Percentiles rank a stretch among this genome's conserved stretches.
phyloP scores from a whole-genome alignment of 2,329 filamentous ascomycete genomes.

The Karstenula rhodostoma region DNA sequence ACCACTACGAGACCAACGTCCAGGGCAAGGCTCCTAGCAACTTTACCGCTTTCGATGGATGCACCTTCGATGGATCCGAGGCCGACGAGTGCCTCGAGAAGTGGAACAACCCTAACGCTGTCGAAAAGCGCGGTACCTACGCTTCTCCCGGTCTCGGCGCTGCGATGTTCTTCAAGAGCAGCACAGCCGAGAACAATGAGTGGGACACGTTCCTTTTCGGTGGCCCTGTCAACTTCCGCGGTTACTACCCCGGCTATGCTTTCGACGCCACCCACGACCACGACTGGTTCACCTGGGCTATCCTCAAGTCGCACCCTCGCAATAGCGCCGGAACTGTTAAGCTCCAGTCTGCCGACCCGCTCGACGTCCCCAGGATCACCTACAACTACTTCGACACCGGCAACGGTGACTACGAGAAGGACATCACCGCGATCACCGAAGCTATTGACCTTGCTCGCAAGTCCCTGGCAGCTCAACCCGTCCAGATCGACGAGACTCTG shows the following conservation, averaged over 20 bases:
- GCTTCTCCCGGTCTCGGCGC: conserved; percentile 62
- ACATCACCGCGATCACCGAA: conserved; percentile 63
- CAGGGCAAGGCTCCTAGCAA: conserved; percentile 29
- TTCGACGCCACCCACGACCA: conserved; percentile 60
- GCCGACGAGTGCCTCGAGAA: conserved; percentile 61
- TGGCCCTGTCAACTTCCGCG: conserved; percentile 62
- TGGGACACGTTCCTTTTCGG: conserved; percentile 66
- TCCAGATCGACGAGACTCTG: conserved; percentile 54
- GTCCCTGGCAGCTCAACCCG: conserved; percentile 37
- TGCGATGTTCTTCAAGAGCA: conserved; percentile 55
- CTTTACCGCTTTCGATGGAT: conserved; percentile 45
- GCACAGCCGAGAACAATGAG: conserved; percentile 55
- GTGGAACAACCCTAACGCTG: conserved; percentile 48
- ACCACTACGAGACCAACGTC: conserved; percentile 60
- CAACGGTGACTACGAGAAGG: conserved; percentile 68
- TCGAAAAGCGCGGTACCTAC: conserved; percentile 65
- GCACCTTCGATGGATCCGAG: conserved; percentile 48
- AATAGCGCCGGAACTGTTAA: conserved; percentile 69
- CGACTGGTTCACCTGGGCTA: conserved; percentile 59
- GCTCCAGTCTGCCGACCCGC: conserved; percentile 68
- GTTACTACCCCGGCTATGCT: conserved; percentile 65
- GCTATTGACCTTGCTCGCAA: conserved; percentile 61
- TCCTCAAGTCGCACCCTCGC: conserved; percentile 69
- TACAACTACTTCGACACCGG: conserved; percentile 56
- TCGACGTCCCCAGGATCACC: conserved; percentile 67